A percentile compares a stretch with the other conserved stretches of the same genome.
Conservation (phyloP, 169 alveolate species). For the Plasmodium falciparum region DNA sequence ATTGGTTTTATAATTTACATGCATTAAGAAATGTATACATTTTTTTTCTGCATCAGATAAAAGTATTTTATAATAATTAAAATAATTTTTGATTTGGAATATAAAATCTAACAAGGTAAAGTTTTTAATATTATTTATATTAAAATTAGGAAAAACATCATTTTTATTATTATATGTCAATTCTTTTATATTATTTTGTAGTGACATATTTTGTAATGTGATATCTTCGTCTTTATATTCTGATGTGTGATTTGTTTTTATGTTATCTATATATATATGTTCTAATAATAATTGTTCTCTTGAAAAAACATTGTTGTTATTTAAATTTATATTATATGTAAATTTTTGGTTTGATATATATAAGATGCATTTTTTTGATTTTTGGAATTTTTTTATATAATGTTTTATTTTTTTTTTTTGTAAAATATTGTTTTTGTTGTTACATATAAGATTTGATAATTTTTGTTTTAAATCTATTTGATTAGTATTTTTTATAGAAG, state of each 20-base stretch:
- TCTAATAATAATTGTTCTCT: neutral
- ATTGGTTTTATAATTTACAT: neutral
- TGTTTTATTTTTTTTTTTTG: conserved; percentile 22
- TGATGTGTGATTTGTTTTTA: too few species aligned
- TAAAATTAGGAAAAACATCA: neutral
- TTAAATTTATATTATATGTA: neutral
- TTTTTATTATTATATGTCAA: neutral
- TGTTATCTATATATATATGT: neutral
- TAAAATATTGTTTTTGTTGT: conserved; percentile 10
- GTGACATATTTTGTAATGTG: neutral
- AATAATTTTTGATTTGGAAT: conserved; percentile 5
- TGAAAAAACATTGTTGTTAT: too few species aligned
- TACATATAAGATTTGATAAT: neutral
- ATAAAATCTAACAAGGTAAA: conserved; percentile 30
- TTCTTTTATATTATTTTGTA: neutral
- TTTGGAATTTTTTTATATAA: neutral
- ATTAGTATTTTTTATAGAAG: conserved; percentile 25
- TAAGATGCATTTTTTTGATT: conserved; percentile 6
- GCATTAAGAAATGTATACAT: conserved; percentile 45
- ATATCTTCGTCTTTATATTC: neutral
- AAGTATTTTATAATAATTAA: conserved; percentile 29
- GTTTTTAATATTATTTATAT: neutral
- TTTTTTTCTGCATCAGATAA: conserved; percentile 36
- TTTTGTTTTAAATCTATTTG: conserved; percentile 25
- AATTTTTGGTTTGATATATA: neutral